phyloP scores from a whole-genome alignment of 2,329 filamentous ascomycete species.

The Colletotrichum spinosum region DNA sequence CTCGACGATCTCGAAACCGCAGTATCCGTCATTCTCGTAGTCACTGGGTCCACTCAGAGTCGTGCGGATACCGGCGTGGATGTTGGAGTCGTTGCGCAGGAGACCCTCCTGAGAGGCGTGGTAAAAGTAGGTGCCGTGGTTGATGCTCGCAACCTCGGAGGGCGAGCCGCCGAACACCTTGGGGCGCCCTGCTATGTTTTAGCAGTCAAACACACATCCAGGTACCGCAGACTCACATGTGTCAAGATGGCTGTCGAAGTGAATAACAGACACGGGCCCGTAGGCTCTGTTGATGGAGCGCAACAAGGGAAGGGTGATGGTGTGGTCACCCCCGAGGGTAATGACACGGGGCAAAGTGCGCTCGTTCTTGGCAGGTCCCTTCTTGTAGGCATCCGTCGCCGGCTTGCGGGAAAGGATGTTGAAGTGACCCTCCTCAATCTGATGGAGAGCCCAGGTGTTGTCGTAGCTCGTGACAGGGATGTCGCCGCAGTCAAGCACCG shows the following conservation, averaged over 20 bases:
- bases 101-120: conserved; percentile 83
- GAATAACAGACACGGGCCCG: conserved; percentile 70
- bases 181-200: conserved; percentile 73
- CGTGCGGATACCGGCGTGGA: conserved; percentile 88
- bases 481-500: conserved; percentile 84
- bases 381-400: conserved; percentile 73
- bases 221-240: conserved; percentile 63
- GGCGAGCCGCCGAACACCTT: conserved; percentile 90
- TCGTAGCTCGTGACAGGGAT: conserved; percentile 89
- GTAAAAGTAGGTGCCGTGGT: conserved; percentile 92
- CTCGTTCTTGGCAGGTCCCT: conserved; percentile 76
- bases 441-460: conserved; percentile 82
- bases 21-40: conserved; percentile 88
- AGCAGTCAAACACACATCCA: conserved; percentile 37
- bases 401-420: conserved; percentile 78
- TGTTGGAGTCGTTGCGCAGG: conserved; percentile 84
- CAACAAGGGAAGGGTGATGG: conserved; percentile 70
- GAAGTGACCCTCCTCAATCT: conserved; percentile 89
- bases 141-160: conserved; percentile 79
- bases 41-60: conserved; percentile 82
- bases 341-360: conserved; percentile 85
- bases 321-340: conserved; percentile 76
- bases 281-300: conserved; percentile 71
- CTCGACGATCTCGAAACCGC: conserved; percentile 85
- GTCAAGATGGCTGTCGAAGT: conserved; percentile 74